Conservation (phyloP, 768 basidiomycete genomes). For the Austroboletus eburneus region DNA sequence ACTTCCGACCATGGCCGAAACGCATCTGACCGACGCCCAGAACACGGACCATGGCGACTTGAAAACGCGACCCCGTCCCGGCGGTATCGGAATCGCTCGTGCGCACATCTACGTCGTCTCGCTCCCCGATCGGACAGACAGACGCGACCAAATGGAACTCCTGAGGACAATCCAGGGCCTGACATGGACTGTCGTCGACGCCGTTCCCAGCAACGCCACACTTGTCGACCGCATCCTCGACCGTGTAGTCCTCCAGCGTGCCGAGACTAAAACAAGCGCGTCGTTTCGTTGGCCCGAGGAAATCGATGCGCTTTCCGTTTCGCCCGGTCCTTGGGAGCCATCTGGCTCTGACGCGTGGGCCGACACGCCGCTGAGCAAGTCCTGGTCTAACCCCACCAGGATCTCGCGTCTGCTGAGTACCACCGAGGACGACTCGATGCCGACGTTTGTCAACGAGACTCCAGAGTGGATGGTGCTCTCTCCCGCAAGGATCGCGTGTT, state of each 20-base stretch:
- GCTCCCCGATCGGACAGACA: conserved; percentile 51
- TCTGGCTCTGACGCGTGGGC: too few species aligned
- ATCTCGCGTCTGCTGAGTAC: conserved; percentile 40
- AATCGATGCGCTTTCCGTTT: conserved; percentile 27
- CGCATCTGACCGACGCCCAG: background rate
- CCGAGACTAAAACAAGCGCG: background rate
- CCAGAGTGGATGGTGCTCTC: too few species aligned
- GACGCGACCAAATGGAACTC: conserved; percentile 54
- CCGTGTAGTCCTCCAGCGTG: conserved; percentile 1
- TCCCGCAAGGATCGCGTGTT: conserved; percentile 74
- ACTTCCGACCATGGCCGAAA: background rate
- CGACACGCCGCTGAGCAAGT: conserved; percentile 1
- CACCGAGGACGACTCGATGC: too few species aligned
- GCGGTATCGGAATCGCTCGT: conserved; percentile 36
- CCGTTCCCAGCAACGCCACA: too few species aligned
- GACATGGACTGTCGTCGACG: too few species aligned
- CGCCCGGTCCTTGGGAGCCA: conserved; percentile 2
- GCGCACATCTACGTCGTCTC: conserved; percentile 53
- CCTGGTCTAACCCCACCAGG: background rate
- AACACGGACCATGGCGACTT: background rate
- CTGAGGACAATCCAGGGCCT: too few species aligned
- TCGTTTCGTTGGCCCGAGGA: conserved; percentile 39
- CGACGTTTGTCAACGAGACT: too few species aligned
- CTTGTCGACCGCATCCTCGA: too few species aligned
- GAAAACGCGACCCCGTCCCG: background rate